Evolutionary conservation across 2,329 filamentous ascomycete species (phyloP), one percentile per base, ranked within the genome.

Genomic region (Cytospora chrysosperma): DNA sequence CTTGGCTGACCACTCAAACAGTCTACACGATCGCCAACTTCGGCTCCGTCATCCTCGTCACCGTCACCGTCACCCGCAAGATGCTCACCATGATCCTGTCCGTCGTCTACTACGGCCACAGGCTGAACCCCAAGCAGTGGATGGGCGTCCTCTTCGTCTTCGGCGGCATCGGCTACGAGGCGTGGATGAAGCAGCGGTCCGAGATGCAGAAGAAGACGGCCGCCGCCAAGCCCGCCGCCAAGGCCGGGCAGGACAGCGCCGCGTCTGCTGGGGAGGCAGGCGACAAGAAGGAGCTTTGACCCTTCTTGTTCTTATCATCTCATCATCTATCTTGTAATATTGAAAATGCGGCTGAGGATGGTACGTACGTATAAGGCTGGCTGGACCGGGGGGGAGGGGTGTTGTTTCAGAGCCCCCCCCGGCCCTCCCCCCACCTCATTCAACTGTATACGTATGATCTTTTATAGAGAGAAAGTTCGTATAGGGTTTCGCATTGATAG

Each of bases 51-150:
- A 84, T 98, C 58, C 86, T 99, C 56, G 94, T 98, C 51, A 98
- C 95, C 5, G 93, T 99, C 3, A 99, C 93, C 2, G 95, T 99
- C 53, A 99, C 95, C 53, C 85, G 95, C 73, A 99, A 99, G 81
- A 99, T 99, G 95, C 85, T 98, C 75, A 98, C 94, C 69, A 99
- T 99, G 95, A 92, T 98, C 65, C 83, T 98, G 58, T 97, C 92
- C 60, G 95, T 99, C 30, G 81, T 98, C 65, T 93, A 92, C 78
- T 99, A 98, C 75, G 95, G 95, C 30, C 95, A 99, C 76, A 86
- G 85, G 67, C 83, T 99, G 56, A 90, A 86, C 30, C 78, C 81
- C n/a, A 96, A 94, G 84, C 95, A 99, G 79, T 97, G 93, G 91
- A 79, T 96, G 8, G 95, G 95, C 67, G 93, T 99, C 34, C 89